phyloP scores from a whole-genome alignment of 352 stramenopile genomes.

The Pythium rishiriense region DNA sequence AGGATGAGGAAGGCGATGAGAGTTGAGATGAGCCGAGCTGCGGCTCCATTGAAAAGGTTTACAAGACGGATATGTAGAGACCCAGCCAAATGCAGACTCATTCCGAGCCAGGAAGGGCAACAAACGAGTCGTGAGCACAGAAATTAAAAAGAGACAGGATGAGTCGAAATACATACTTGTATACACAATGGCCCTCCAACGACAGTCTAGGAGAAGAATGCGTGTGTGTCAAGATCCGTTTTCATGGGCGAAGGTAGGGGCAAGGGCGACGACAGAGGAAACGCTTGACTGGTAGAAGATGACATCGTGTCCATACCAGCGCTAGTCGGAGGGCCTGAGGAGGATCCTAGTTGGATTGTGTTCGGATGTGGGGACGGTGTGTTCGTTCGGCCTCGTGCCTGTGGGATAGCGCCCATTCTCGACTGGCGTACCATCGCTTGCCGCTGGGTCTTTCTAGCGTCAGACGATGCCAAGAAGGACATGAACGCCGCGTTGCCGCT shows the following conservation, averaged over 20 bases:
- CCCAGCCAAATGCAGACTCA: too few relatives aligned
- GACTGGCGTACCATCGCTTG: conserved; percentile 19
- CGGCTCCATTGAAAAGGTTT: background rate
- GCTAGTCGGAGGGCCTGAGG: background rate
- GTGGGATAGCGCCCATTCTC: background rate
- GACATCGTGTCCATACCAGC: background rate
- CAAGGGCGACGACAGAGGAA: conserved; percentile 41
- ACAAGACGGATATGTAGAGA: background rate
- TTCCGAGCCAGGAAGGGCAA: background rate
- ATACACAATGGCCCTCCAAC: conserved; percentile 13
- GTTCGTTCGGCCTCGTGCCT: conserved; percentile 4
- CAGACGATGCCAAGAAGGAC: conserved; percentile 21
- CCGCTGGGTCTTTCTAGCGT: conserved; percentile 16
- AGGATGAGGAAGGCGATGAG: conserved; percentile 52
- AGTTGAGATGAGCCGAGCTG: conserved; percentile 23
- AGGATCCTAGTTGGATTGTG: background rate
- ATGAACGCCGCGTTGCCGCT: conserved; percentile 33
- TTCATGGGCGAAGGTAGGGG: conserved; percentile 82
- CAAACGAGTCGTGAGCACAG: too few relatives aligned
- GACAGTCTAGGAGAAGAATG: conserved; percentile 70
- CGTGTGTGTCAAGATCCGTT: conserved; percentile 80
- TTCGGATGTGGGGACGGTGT: background rate
- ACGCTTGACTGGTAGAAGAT: conserved; percentile 5
- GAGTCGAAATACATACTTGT: conserved; percentile 23
- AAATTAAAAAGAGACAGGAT: background rate